Conservation (phyloP, 1,139 yeast species). For the Hemisphaericaspora lyxosophila region DNA sequence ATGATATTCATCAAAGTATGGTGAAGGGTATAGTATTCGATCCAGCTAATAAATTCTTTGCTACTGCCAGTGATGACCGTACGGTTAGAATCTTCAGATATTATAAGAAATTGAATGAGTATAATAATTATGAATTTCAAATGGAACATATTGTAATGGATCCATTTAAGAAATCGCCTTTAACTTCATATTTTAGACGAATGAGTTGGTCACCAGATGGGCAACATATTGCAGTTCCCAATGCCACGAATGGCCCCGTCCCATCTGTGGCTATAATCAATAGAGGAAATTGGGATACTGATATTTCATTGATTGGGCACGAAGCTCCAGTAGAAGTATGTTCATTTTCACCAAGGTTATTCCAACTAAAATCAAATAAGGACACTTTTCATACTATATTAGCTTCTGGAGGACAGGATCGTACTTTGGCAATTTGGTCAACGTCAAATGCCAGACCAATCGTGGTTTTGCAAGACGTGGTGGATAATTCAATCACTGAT, state of each 20-base stretch:
- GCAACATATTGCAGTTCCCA: constrained; percentile 92
- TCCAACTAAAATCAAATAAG: constrained; percentile 29
- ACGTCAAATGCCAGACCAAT: constrained; percentile 62
- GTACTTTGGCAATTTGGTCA: constrained; percentile 69
- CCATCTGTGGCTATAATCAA: constrained; percentile 84
- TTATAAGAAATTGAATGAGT: constrained; percentile 62
- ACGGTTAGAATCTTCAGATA: constrained; percentile 85
- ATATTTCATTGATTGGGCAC: constrained; percentile 87
- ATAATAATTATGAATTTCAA: constrained; percentile 72
- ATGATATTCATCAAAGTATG: constrained; percentile 91
- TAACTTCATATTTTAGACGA: constrained; percentile 88
- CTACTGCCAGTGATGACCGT: constrained; percentile 94
- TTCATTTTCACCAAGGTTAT: constrained; percentile 76
- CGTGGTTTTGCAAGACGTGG: constrained; percentile 62
- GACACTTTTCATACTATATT: constrained; percentile 49
- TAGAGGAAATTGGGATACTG: constrained; percentile 92
- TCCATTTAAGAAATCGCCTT: constrained; percentile 87
- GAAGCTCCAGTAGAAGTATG: constrained; percentile 97
- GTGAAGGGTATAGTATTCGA: constrained; percentile 97
- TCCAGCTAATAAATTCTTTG: constrained; percentile 96
- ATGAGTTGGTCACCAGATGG: constrained; percentile 99
- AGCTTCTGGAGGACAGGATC: constrained; percentile 82
- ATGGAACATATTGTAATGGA: constrained; percentile 79
- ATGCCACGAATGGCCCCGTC: constrained; percentile 96
- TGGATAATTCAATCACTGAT: constrained; percentile 67